Percentiles rank a stretch among this genome's conserved stretches.
Evolutionary conservation across 2,329 filamentous ascomycete species (phyloP).

Genomic region (Colletotrichum plurivorum): DNA sequence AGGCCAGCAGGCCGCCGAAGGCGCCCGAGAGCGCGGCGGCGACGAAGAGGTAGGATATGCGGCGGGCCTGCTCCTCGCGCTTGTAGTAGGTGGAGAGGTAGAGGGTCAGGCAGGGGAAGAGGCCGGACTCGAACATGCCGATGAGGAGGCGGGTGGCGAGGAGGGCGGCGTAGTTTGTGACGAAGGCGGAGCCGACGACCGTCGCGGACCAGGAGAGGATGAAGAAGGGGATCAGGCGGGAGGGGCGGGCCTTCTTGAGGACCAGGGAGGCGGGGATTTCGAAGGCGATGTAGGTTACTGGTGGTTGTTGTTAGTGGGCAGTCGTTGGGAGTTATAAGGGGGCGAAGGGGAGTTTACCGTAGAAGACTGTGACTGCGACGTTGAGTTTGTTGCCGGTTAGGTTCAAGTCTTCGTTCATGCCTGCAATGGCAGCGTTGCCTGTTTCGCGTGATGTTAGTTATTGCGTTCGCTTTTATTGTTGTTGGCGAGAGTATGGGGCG

Average conservation of each 20-base stretch:
- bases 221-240: slow-evolving; percentile 47
- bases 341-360: slow-evolving; percentile 50
- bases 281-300: slow-evolving; percentile 62
- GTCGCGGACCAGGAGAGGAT: slow-evolving; percentile 61
- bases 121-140: slow-evolving; percentile 62
- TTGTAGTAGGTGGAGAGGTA: slow-evolving; percentile 56
- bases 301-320: slow-evolving; percentile 59
- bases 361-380: slow-evolving; percentile 59
- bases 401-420: slow-evolving; percentile 51
- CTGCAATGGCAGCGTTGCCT: slow-evolving; percentile 51
- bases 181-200: slow-evolving; percentile 63
- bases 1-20: slow-evolving; percentile 60
- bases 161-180: slow-evolving; percentile 56
- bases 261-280: slow-evolving; percentile 51
- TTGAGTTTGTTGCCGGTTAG: slow-evolving; percentile 56
- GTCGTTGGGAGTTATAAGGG: slow-evolving; percentile 44
- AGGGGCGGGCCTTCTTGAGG: slow-evolving; percentile 51
- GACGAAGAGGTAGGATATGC: slow-evolving; percentile 63
- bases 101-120: slow-evolving; percentile 63
- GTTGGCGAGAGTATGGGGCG: not conserved
- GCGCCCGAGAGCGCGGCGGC: slow-evolving; percentile 58
- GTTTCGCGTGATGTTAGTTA: slow-evolving; percentile 8
- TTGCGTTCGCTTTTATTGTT: too few relatives aligned
- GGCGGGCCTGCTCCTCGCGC: slow-evolving; percentile 43
- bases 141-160: slow-evolving; percentile 61